Base-by-base conservation (phyloP, 2,329 filamentous ascomycete genomes). In the Tolypocladium amazonense region DNA sequence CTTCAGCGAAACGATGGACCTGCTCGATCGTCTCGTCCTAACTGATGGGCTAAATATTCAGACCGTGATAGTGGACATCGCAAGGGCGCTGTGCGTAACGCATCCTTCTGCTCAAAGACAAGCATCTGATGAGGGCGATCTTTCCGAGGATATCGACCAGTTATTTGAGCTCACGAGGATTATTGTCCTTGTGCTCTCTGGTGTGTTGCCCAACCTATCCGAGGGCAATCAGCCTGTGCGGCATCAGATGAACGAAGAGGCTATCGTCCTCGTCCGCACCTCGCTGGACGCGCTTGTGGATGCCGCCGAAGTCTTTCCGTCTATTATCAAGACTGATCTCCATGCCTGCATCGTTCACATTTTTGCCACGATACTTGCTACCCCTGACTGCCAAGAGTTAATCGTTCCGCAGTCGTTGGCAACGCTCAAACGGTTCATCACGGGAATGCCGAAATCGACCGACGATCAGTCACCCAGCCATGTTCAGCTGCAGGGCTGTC, bases 281-380 rank as follows among this genome's bases (percentile, higher is more conserved):
- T 88, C 91, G 0, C 80, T 99, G 1, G 89, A 92, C 61, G 90
- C 94, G 1, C 83, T 99, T 1, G 94, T 97, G 4, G 91, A 97
- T 69, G 92, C 94, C 1, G 92, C 94, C 8, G 90, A 95, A 62
- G 92, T 97, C 20, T 99, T 99, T 75, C 95, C 95, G 0, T 86
- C 90, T 2, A 92, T 99, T 67, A 99, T 99, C 77, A 94, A 94
- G 70, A 93, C 92, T 12, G 94, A 99, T 71, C 81, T 99, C 8
- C 92, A 97, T 70, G 93, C 94, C 45, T 97, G 93, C 69, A 96
- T 97, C 65, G 84, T 99, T 56, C 92, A 99, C 76, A 96, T 97
- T 59, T 97, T 97, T 70, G 89, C 90, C 58, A 96, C 92, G 0
- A 94, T 96, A 60, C 82, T 99, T 15, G 89, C 90, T 18, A 97